Base-by-base conservation (phyloP, 2,329 filamentous ascomycete species). In the Penicillium sp. region DNA sequence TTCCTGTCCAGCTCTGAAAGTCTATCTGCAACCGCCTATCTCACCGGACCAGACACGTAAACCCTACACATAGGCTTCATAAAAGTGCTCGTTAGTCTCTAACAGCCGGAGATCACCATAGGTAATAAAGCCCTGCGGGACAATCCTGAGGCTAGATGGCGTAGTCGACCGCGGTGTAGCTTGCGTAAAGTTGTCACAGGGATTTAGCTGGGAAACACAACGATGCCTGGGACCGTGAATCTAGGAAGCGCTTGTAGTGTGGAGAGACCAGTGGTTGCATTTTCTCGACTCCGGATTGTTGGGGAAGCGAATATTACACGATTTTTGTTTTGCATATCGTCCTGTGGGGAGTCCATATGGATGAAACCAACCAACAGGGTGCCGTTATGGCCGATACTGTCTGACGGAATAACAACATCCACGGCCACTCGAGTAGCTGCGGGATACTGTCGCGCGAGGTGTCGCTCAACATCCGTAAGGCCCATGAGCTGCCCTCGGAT, bases 401-500 rank as follows among this genome's bases (percentile, higher is more conserved):
- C 38, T 3, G 38, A 41, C 6, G 38, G 38, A 41, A 26, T 41
- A 8, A 26, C 26, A 10, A 26, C 14, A 41, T 41, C 22, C 22
- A 41, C 22, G 3, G 8, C 8, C 14, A 41, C 38, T 5, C 22
- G 38, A 41, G 14, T 16, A 9, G 38, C 19, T 1, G 38, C 26
- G 8, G 38, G 38, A 26, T 41, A 41, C 17, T 41, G 22, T n/a
- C 14, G 14, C 3, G 38, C 38, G 4, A 26, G 22, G 8, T 41
- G 22, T 17, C 22, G 59, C 56, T 73, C 69, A 14, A 74, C 60
- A 50, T 73, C 70, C 4, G 61, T 67, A 2, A 71, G 56, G 47
- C 73, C 70, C n/a, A 75, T 58, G 1, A 70, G 65, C 45, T 73
- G 71, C 2, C 72, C 72, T 26, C 64, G 63, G 8, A 73, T 56